phyloP scores from a whole-genome alignment of 2,329 filamentous ascomycete genomes.

The Amphichorda felina region DNA sequence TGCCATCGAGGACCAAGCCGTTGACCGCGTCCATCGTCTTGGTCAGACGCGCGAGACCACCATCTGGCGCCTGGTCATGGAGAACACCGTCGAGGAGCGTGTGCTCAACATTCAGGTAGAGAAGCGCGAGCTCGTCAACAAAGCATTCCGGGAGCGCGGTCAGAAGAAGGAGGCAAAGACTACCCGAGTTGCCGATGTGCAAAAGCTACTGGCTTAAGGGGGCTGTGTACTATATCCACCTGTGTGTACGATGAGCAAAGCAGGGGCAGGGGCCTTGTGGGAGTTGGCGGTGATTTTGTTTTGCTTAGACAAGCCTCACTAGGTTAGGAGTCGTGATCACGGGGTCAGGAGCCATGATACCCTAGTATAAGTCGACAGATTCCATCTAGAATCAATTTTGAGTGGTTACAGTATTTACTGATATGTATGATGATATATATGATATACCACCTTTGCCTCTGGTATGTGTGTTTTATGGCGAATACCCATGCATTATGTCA shows the following conservation, averaged over 20 bases:
- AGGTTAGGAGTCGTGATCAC: no score
- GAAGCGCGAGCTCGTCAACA: slow-evolving; percentile 66
- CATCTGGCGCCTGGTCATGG: slow-evolving; percentile 72
- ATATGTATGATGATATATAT: no score
- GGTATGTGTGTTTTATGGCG: no score
- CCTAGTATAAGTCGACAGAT: no score
- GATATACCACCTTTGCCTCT: no score
- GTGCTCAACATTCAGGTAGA: slow-evolving; percentile 68
- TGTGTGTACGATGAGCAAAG: not conserved
- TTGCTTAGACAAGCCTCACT: no score
- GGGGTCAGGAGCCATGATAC: no score
- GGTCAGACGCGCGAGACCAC: slow-evolving; percentile 71
- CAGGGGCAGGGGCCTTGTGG: not conserved
- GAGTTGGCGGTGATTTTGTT: no score
- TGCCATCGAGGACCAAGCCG: slow-evolving; percentile 82
- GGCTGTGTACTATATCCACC: not conserved
- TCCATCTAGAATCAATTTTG: no score
- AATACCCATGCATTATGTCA: no score
- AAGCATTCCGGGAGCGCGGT: slow-evolving; percentile 65
- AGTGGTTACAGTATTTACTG: no score
- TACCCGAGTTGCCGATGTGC: slow-evolving; percentile 43
- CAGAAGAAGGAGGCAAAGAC: slow-evolving; percentile 36
- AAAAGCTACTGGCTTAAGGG: slow-evolving; percentile 30
- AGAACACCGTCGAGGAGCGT: slow-evolving; percentile 68
- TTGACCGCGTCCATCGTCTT: slow-evolving; percentile 77